phyloP scores from a whole-genome alignment of 306 rosid species.

The Prinsepia uniflora region DNA sequence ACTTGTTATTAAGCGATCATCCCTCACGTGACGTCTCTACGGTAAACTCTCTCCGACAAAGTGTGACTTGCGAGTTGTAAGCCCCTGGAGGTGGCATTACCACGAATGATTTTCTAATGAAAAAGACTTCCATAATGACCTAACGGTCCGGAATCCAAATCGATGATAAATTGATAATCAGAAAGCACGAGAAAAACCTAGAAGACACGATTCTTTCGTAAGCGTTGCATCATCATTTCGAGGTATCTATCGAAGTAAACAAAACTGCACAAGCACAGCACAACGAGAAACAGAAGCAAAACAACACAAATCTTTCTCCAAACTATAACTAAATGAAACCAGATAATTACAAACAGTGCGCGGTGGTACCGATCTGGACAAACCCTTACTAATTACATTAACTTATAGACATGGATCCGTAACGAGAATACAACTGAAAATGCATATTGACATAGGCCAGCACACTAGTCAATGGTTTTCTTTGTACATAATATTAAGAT shows the following conservation, averaged over 20 bases:
- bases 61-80: neutral
- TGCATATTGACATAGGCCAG: conserved; percentile 51
- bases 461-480: conserved; percentile 49
- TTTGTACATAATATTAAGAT: conserved; percentile 58
- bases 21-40: too few species aligned
- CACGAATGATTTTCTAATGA: neutral
- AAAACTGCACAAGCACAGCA: neutral
- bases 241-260: neutral
- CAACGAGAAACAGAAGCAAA: conserved; percentile 14
- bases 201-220: neutral
- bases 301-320: conserved; percentile 8
- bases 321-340: conserved; percentile 21
- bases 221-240: neutral
- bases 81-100: neutral
- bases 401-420: conserved; percentile 55
- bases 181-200: neutral
- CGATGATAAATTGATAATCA: neutral
- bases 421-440: conserved; percentile 42
- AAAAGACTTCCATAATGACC: neutral
- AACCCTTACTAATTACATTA: conserved; percentile 68
- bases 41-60: too few species aligned
- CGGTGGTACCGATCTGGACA: conserved; percentile 32
- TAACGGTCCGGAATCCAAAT: neutral
- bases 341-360: conserved; percentile 32
- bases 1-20: too few species aligned